Conservation (phyloP, 2,329 filamentous ascomycete species). For the Talaromyces islandicus region DNA sequence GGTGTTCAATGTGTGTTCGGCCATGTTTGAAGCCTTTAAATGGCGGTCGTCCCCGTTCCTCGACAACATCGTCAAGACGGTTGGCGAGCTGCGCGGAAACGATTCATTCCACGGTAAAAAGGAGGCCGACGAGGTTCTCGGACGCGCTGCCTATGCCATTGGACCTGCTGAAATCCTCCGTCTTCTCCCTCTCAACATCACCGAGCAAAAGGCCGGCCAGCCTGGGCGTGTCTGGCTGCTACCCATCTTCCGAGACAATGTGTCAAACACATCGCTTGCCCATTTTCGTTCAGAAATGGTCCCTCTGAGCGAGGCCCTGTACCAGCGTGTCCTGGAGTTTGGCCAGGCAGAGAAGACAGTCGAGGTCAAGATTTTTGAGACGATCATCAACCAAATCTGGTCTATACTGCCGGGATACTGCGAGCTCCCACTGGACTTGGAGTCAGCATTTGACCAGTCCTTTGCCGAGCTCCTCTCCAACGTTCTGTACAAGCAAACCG, state of each 20-base stretch:
- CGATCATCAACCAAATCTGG: conserved; percentile 92
- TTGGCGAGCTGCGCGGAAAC: conserved; percentile 83
- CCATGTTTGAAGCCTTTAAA: conserved; percentile 73
- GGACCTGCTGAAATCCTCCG: conserved; percentile 78
- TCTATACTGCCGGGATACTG: conserved; percentile 90
- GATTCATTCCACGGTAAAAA: conserved; percentile 90
- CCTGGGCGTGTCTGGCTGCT: conserved; percentile 91
- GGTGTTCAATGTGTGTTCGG: conserved; percentile 80
- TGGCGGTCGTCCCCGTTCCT: conserved; percentile 81
- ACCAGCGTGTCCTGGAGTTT: conserved; percentile 80
- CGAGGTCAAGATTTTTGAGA: conserved; percentile 97
- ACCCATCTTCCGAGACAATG: conserved; percentile 80
- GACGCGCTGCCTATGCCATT: conserved; percentile 82
- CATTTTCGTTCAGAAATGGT: conserved; percentile 86
- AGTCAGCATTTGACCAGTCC: conserved; percentile 69
- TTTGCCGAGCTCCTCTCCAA: conserved; percentile 91
- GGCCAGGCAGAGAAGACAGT: conserved; percentile 80
- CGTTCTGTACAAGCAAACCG: conserved; percentile 84
- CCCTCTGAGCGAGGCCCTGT: conserved; percentile 83
- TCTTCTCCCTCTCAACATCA: conserved; percentile 79
- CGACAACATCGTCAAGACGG: conserved; percentile 64
- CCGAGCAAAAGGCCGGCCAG: conserved; percentile 68
- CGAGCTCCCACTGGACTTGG: conserved; percentile 77
- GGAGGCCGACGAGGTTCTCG: conserved; percentile 84
- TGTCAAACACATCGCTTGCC: conserved; percentile 77